Base-by-base conservation (phyloP, 441 rosid species). In the Adansonia madagascariensis region DNA sequence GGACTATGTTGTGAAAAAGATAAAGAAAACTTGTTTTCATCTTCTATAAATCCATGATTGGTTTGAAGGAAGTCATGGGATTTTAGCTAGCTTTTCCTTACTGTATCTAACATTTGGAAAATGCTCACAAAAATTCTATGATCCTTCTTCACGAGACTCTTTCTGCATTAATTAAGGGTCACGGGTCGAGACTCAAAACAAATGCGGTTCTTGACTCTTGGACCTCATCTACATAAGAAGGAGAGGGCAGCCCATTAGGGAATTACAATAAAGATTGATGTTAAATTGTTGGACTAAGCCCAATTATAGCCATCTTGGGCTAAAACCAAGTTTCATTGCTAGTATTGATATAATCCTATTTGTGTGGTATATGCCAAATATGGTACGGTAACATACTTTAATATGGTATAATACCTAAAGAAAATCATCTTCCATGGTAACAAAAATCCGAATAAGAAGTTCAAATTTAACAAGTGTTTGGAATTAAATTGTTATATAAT, bases 91-190 rank as follows among this genome's bases (percentile, higher is more conserved):
- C 39, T 31, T 31, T 31, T 31, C 39, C 39, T 31, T 27, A 22
- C 27, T 61, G 15, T 11, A 63, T 11, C 67, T 14, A 63, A 63
- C 46, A 12, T 31, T 79, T 74, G 77, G 81, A 85, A 76, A 55
- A 31, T 76, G 66, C 49, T 71, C 59, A 76, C 3, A 56, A 10
- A 56, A 18, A 49, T 85, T 82, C 1, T 57, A 15, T 49, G 62
- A 83, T 17, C 88, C 81, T 27, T 4, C 39, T 27, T 27, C 69
- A 63, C 69, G 46, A 15, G 69, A 63, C 22, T 35, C 68, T 12
- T 35, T 31, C 46, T 3, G 17, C 27, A 10, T 18, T n/a, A 49
- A 6, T 41, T 3, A 49, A 11, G 53, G 39, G 39, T 31, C 39
- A 31, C 39, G 39, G 39, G 39, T 31, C 39, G 39, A 31, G 39